Conservation (phyloP, 805 yeast genomes). For the Barnettozyma sp. region DNA sequence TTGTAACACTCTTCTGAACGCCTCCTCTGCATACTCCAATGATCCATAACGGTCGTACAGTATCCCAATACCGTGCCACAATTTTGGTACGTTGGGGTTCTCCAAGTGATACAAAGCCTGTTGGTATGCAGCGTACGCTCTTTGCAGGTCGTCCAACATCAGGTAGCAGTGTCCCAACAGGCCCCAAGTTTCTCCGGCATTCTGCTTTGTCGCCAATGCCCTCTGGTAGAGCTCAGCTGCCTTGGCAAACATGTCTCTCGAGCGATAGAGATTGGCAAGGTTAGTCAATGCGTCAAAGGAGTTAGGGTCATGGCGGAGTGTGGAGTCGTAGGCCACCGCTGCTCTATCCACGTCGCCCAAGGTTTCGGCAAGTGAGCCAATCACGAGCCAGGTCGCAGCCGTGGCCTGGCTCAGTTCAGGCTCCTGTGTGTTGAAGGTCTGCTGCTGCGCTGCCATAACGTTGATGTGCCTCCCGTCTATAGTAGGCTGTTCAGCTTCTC, state of each 20-base stretch:
- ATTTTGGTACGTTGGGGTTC: constrained; percentile 90
- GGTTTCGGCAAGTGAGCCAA: constrained; percentile 84
- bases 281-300: constrained; percentile 80
- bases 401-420: constrained; percentile 43
- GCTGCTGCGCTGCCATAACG: constrained; percentile 9
- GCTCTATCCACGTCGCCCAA: constrained; percentile 88
- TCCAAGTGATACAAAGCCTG: constrained; percentile 87
- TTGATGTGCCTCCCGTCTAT: background rate
- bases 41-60: constrained; percentile 94
- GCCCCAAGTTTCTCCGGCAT: constrained; percentile 97
- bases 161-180: constrained; percentile 91
- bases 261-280: constrained; percentile 81
- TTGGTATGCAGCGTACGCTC: constrained; percentile 95
- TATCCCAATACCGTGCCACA: constrained; percentile 99
- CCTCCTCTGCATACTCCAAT: constrained; percentile 96
- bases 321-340: constrained; percentile 79
- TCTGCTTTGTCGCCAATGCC: constrained; percentile 73
- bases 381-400: constrained; percentile 81
- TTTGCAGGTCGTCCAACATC: constrained; percentile 92
- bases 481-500: background rate
- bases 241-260: constrained; percentile 83
- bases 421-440: constrained; percentile 28
- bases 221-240: constrained; percentile 93
- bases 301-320: constrained; percentile 79
- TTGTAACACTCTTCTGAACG: constrained; percentile 91